Conservation (phyloP, 2,329 filamentous ascomycete genomes). For the Fusarium devonianum region DNA sequence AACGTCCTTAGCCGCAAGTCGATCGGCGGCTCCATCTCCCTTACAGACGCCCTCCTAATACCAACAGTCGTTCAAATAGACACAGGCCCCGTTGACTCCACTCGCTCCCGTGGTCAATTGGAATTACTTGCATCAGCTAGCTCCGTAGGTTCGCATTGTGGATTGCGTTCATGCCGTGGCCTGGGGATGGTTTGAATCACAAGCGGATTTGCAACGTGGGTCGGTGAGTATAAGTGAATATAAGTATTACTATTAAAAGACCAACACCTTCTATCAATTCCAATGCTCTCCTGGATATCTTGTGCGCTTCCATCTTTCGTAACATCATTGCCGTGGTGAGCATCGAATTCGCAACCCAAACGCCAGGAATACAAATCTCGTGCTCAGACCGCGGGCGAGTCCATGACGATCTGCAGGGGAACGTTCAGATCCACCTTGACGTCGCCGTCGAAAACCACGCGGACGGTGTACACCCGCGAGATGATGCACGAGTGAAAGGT, state of each 20-base stretch:
- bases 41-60: too few species aligned
- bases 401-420: slow-evolving; percentile 31
- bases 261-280: neutral
- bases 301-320: slow-evolving; percentile 11
- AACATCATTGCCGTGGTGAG: slow-evolving; percentile 2
- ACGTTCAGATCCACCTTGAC: slow-evolving; percentile 30
- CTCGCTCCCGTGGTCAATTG: slow-evolving; percentile 3
- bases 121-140: neutral
- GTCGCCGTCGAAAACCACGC: slow-evolving; percentile 24
- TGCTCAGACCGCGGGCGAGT: slow-evolving; percentile 9
- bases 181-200: neutral
- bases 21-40: too few species aligned
- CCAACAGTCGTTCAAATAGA: neutral
- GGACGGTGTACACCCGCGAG: slow-evolving; percentile 22
- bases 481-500: slow-evolving; percentile 29
- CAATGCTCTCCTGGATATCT: slow-evolving; percentile 27
- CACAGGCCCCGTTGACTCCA: neutral
- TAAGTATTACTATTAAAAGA: slow-evolving; percentile 9
- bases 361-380: neutral
- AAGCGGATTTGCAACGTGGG: too few species aligned
- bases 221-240: too few species aligned
- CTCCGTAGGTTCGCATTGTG: neutral
- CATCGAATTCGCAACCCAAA: slow-evolving; percentile 1
- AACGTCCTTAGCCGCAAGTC: too few species aligned
- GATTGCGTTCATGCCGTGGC: neutral